Base-by-base conservation (phyloP, 129 eudicot species). In the Lactuca saligna region DNA sequence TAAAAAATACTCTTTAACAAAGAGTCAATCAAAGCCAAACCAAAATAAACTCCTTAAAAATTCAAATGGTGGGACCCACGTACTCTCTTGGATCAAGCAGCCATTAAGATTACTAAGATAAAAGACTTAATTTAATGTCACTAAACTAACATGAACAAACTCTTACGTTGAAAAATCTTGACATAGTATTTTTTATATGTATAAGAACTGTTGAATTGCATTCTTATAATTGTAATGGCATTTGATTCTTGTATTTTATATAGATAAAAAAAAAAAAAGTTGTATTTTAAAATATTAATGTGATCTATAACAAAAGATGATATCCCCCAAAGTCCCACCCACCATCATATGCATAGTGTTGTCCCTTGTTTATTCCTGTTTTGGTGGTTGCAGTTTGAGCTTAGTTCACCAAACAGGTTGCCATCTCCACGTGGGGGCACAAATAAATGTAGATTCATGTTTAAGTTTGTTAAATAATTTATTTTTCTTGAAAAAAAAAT, bases 1-100 rank as follows among this genome's bases (percentile, higher is more conserved):
- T 83, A 63, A 54, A 58, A 76, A 79, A 57, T 72, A 79, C 80
- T 63, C 84, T 66, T 67, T 72, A 61, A 50, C 61, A 17, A 76
- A 72, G 65, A 76, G 67, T 61, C 69, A 57, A 66, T 81, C 54
- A 34, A 72, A 67, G 69, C 78, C 42, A 48, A 61, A 61, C 7
- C n/a, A 35, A 74, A 17, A 17, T 56, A 42, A 42, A 32, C 20
- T 17, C 48, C 34, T 25, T 54, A 73, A 41, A 39, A 32, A 64
- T 42, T 65, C 53, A 34, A 16, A 73, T 51, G 39, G 65, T 64
- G 74, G 80, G 80, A 37, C 80, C 80, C n/a, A n/a, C n/a, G n/a
- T 46, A 59, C 57, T 75, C 66, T 75, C 64, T 75, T 75, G 74
- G 64, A 50, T 73, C 57, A 44, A 55, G 69, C 60, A 65, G 37